Conservation (phyloP, 805 yeast species). For the Grigorovia jiainica region DNA sequence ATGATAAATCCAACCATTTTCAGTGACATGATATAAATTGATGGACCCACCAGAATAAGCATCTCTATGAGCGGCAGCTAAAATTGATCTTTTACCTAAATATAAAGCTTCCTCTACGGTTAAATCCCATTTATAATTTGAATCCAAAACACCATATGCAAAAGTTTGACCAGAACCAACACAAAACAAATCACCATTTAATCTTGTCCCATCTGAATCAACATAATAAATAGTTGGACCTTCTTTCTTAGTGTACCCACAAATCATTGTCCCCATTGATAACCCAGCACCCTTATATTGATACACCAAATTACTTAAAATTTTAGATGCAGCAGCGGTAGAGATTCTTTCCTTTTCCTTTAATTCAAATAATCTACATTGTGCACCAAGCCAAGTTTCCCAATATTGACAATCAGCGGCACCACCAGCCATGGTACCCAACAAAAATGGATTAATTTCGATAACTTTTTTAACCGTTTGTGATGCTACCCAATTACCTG, state of each 20-base stretch:
- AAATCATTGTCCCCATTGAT: conserved; percentile 98
- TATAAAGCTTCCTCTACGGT: conserved; percentile 88
- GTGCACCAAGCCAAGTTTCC: conserved; percentile 98
- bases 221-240: conserved; percentile 95
- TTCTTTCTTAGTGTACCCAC: conserved; percentile 92
- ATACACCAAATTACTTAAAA: conserved; percentile 81
- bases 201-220: conserved; percentile 93
- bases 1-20: conserved; percentile 89
- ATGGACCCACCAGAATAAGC: conserved; percentile 97
- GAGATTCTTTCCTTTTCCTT: conserved; percentile 91
- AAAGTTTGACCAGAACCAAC: conserved; percentile 99
- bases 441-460: conserved; percentile 86
- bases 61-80: conserved; percentile 98
- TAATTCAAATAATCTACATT: conserved; percentile 89
- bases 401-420: conserved; percentile 99
- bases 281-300: conserved; percentile 96
- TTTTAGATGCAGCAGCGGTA: conserved; percentile 95
- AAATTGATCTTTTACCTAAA: conserved; percentile 87
- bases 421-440: conserved; percentile 99
- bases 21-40: conserved; percentile 87
- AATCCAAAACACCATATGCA: conserved; percentile 95
- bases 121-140: conserved; percentile 86
- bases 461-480: conserved; percentile 97
- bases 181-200: conserved; percentile 90
- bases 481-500: conserved; percentile 96